Evolutionary conservation across 805 yeast species (phyloP), one percentile per base, ranked within the genome.

Genomic region (Candida easanensis): DNA sequence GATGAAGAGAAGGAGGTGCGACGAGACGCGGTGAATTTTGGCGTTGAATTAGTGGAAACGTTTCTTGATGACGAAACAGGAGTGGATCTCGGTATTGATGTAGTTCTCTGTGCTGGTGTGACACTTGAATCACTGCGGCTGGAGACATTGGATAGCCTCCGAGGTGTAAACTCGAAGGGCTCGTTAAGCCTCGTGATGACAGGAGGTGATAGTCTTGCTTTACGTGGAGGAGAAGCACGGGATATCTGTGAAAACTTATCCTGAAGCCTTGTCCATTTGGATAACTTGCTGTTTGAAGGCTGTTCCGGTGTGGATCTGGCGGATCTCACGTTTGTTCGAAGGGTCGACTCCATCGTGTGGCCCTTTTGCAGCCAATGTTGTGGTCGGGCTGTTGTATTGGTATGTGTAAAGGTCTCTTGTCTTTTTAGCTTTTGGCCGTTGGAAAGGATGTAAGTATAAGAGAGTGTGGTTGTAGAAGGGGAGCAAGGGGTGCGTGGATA

Each of bases 261-360:
- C 26, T 57, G 61, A 25, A 56, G 36, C 19, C 50, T 53, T 11
- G 53, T 36, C 61, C 62, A 56, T 20, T 49, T 54, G 10, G 57
- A 53, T 5, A 51, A 18, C 32, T 36, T 35, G 25, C 10, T 22
- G 25, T 22, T 7, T 21, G 19, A 41, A 9, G 35, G 39, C 11
- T 40, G 33, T 16, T 38, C 37, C 32, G 38, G 11, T 13, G 43
- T 8, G 19, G 35, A 20, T 22, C 31, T 27, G 15, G 35, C 15
- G 5, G 33, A 36, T 36, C 14, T 28, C 21, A 20, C n/a, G 36
- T 19, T 23, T n/a, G 25, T 33, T 33, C 32, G 39, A 26, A 21
- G 31, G 5, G 38, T 25, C 11, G 16, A 34, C 15, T 34, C 37
- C 37, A 34, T 34, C 15, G 30, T 13, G 30, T 26, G 30, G n/a